Conservation (phyloP, 192 early-diverging fungal species). For the Coemansia sp. region DNA sequence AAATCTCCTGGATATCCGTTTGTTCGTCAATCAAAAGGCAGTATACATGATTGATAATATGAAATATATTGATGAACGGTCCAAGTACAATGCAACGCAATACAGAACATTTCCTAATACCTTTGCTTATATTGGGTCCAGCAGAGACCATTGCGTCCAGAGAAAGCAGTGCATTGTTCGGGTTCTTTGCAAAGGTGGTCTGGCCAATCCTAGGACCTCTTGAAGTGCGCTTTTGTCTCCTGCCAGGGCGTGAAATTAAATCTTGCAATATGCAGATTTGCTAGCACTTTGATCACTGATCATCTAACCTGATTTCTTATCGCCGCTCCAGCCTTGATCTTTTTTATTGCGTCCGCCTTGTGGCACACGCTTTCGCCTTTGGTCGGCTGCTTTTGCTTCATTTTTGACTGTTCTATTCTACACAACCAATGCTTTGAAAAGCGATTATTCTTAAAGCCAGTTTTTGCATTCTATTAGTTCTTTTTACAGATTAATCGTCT, state of each 20-base stretch:
- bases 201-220: not conserved
- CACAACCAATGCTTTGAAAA: too few species aligned
- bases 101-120: not conserved
- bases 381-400: too few species aligned
- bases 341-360: too few species aligned
- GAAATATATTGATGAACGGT: slow-evolving; percentile 2
- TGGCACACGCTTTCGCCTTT: too few species aligned
- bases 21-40: not conserved
- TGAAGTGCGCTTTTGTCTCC: not conserved
- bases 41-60: slow-evolving; percentile 7
- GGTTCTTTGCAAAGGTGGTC: not conserved
- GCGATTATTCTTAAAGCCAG: too few species aligned
- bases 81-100: slow-evolving; percentile 1
- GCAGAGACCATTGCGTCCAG: not conserved
- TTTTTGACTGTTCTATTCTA: too few species aligned
- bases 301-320: too few species aligned
- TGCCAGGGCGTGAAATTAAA: too few species aligned
- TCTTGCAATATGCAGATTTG: too few species aligned
- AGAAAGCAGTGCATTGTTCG: not conserved
- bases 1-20: not conserved
- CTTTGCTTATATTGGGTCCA: not conserved
- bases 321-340: too few species aligned
- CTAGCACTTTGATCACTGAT: too few species aligned
- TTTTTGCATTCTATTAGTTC: not conserved
- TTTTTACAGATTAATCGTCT: not conserved